Conservation (phyloP, 345 rosid genomes). For the Populus nigra region DNA sequence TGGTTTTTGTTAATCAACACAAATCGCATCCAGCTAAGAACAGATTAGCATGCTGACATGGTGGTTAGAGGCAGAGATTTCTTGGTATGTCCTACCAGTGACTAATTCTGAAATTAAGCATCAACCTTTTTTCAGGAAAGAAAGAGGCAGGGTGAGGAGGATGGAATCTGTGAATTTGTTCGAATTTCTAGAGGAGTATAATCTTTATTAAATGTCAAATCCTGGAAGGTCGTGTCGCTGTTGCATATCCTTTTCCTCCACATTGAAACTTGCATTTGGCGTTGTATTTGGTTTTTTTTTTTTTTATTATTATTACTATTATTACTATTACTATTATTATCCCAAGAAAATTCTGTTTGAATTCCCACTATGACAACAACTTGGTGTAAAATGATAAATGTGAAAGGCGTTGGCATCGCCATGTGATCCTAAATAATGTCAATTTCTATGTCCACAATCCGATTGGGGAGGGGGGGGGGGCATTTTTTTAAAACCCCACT, state of each 20-base stretch:
- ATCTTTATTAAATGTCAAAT: constrained; percentile 36
- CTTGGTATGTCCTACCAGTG: constrained; percentile 13
- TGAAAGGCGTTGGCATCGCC: constrained; percentile 45
- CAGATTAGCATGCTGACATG: constrained; percentile 6
- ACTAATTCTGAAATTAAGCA: constrained; percentile 24
- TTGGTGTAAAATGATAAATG: constrained; percentile 23
- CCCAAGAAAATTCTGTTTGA: constrained; percentile 38
- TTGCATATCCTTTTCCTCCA: constrained; percentile 40
- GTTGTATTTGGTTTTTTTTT: constrained; percentile 7
- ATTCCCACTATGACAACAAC: constrained; percentile 45
- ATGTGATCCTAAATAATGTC: constrained; percentile 46
- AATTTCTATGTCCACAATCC: constrained; percentile 33
- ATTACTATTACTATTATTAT: neutral
- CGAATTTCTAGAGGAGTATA: constrained; percentile 45
- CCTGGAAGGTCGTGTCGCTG: constrained; percentile 43
- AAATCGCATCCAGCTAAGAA: constrained; percentile 12
- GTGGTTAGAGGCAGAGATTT: constrained; percentile 12
- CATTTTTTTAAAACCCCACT: constrained; percentile 35
- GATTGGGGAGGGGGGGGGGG: neutral
- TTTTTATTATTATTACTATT: neutral
- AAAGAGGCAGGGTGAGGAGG: constrained; percentile 15
- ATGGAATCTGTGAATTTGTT: constrained; percentile 54
- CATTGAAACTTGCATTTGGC: constrained; percentile 39
- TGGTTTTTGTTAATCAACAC: neutral
- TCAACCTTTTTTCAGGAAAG: constrained; percentile 24